Conservation (phyloP, 768 basidiomycete species). For the Hydnomerulius pinastri region DNA sequence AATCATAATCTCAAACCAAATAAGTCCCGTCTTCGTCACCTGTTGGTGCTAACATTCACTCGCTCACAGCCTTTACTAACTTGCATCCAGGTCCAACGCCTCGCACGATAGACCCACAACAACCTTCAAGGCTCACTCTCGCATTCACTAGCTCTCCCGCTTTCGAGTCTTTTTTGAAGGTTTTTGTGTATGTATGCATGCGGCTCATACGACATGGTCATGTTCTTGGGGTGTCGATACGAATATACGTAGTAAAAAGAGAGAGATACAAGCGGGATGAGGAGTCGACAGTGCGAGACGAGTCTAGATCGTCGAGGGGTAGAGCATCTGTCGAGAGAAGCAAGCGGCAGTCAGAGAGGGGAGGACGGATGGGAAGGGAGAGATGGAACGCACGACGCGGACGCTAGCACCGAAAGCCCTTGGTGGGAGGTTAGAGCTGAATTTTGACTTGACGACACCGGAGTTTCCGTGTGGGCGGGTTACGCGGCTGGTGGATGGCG, state of each 20-base stretch:
- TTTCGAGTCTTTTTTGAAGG: conserved; percentile 8
- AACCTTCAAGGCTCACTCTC: no score
- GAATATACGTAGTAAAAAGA: conserved; percentile 22
- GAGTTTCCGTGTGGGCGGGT: conserved; percentile 93
- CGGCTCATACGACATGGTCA: conserved; percentile 21
- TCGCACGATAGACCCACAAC: no score
- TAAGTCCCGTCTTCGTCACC: no score
- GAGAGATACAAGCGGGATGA: conserved; percentile 20
- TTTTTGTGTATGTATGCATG: conserved; percentile 18
- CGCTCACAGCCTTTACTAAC: no score
- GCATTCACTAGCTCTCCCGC: no score
- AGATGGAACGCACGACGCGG: conserved; percentile 69
- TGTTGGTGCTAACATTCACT: no score
- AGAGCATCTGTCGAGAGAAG: conserved; percentile 98
- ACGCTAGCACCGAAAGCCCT: conserved; percentile 91
- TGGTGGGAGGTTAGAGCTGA: conserved; percentile 92
- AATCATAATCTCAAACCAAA: no score
- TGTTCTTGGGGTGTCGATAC: conserved; percentile 13
- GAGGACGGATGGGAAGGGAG: conserved; percentile 1
- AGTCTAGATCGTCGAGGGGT: conserved; percentile 83
- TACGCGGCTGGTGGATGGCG: conserved; percentile 61
- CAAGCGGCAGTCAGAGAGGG: no score
- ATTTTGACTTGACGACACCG: conserved; percentile 97
- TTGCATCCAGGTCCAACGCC: no score
- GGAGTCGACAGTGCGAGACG: conserved; percentile 11